These are phyloP conservation scores for Ceratobasidium sp. DNA, from an alignment of 1,284 basidiomycete species.

Conservation along the genomic window DNA sequence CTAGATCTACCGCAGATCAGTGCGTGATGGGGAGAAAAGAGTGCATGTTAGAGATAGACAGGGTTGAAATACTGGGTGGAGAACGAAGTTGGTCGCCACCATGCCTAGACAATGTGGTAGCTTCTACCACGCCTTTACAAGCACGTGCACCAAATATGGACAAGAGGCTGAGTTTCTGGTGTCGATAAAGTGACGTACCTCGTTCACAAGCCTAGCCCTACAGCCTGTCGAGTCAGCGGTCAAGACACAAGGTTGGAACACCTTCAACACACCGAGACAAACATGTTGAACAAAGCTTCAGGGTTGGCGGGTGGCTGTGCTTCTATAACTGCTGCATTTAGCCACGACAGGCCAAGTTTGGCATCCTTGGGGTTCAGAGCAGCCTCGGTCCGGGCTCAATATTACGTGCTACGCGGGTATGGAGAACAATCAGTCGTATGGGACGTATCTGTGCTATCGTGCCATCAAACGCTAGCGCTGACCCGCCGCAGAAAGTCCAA, in stretches of 20 bases:
- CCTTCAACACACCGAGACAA: not conserved
- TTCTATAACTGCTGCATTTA: not conserved
- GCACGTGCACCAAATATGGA: slow-evolving; percentile 26
- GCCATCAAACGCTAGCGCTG: slow-evolving; percentile 18
- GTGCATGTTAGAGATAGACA: slow-evolving; percentile 26
- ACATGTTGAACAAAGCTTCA: slow-evolving; percentile 35
- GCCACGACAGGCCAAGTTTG: slow-evolving; percentile 15
- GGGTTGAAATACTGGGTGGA: slow-evolving; percentile 23
- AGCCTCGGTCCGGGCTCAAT: not conserved
- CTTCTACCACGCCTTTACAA: not conserved
- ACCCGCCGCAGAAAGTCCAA: slow-evolving; percentile 39
- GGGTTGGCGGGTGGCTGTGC: slow-evolving; percentile 28
- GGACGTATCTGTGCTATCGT: not conserved
- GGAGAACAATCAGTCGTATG: not conserved
- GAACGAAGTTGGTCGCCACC: slow-evolving; percentile 14
- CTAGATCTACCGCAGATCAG: slow-evolving; percentile 39
- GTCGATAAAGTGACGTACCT: not conserved
- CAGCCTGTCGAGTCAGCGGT: slow-evolving; percentile 7
- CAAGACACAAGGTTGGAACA: not conserved
- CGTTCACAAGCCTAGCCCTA: not conserved
- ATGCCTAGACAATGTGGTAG: slow-evolving; percentile 40
- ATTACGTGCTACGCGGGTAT: not conserved
- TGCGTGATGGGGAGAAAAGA: slow-evolving; percentile 28
- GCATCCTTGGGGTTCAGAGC: not conserved
- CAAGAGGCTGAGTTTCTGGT: not conserved